Base-by-base conservation (phyloP, 2,329 filamentous ascomycete genomes). In the Sphaerulina musiva region DNA sequence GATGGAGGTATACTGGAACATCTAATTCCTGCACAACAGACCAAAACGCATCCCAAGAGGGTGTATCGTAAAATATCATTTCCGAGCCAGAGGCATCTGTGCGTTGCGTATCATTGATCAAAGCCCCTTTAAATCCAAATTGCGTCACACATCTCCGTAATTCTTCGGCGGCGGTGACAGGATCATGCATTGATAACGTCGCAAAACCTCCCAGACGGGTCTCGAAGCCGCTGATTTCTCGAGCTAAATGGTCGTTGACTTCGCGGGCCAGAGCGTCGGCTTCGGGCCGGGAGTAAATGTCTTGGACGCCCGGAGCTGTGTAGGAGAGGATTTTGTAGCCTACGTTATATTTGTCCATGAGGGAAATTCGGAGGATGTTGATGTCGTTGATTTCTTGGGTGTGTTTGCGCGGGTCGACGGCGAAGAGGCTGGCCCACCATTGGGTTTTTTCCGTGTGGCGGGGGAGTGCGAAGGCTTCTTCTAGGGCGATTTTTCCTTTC, bases 1-100 rank as follows among this genome's bases (percentile, higher is more conserved):
- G 83, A 66, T 86, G 83, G 1, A 86, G 72, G 62, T 85, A 86
- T 46, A 86, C 74, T 0, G 82, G 82, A 0, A 84, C 81, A 53
- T 84, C 79, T 0, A 86, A 76, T 42, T 83, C 78, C 1, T 73
- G 74, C 7, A 78, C 74, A 0, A 76, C 77, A 10, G 73, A 64
- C 82, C 82, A 85, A 73, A 86, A 85, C 20, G 76, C 66, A 59
- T 83, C 80, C 74, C 78, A 86, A 56, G 79, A 76, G 0, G 77
- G 73, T 7, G 75, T 71, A 63, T 86, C 83, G 69, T 85, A 86
- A 70, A 84, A 85, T 65, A 85, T 71, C 73, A 82, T 79, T 23
- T 77, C 76, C n/a, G n/a, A n/a, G n/a, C 81, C 81, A 54, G 83
- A 78, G 0, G 70, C 58, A 2, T 80, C 81, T 12, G 79, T 74